These are phyloP conservation scores for Talaromyces verruculosus DNA, from an alignment of 2,329 filamentous ascomycete genomes.

Conservation along the genomic window DNA sequence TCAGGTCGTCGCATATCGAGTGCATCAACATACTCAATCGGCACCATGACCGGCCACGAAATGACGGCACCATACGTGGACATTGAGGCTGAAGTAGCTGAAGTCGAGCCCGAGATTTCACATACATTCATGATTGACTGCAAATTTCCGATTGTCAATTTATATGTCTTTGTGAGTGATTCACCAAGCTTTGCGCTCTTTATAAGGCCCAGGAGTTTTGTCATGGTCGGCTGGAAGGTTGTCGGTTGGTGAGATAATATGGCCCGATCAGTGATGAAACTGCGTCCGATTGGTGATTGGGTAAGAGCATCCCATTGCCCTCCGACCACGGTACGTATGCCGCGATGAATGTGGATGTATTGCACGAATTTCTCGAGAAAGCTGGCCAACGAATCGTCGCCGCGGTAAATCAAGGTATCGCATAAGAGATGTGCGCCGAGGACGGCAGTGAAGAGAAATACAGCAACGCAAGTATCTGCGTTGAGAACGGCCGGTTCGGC, in stretches of 20 bases:
- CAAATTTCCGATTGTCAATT: not conserved
- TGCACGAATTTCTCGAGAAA: slow-evolving; percentile 8
- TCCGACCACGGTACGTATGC: not conserved
- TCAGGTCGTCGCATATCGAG: slow-evolving; percentile 34
- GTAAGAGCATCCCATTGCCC: not conserved
- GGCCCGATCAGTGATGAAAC: not conserved
- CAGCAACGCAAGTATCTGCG: not conserved
- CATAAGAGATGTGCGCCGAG: slow-evolving; percentile 8
- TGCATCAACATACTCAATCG: slow-evolving; percentile 38
- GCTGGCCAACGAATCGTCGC: not conserved
- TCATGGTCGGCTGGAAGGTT: not conserved
- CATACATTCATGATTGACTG: not conserved
- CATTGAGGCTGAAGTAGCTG: not conserved
- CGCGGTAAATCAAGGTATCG: slow-evolving; percentile 5
- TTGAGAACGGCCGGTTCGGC: not conserved
- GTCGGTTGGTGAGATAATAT: not conserved
- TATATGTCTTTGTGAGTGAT: not conserved
- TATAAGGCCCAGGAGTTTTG: not conserved
- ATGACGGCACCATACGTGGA: not conserved
- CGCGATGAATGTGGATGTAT: slow-evolving; percentile 4
- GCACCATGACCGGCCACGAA: slow-evolving; percentile 2
- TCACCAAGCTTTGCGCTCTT: not conserved
- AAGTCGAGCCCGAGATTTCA: not conserved
- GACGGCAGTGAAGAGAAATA: slow-evolving; percentile 12
- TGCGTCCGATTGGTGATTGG: not conserved